Evolutionary conservation across 2,329 filamentous ascomycete species (phyloP).

Genomic region (Aureobasidium mangrovei): DNA sequence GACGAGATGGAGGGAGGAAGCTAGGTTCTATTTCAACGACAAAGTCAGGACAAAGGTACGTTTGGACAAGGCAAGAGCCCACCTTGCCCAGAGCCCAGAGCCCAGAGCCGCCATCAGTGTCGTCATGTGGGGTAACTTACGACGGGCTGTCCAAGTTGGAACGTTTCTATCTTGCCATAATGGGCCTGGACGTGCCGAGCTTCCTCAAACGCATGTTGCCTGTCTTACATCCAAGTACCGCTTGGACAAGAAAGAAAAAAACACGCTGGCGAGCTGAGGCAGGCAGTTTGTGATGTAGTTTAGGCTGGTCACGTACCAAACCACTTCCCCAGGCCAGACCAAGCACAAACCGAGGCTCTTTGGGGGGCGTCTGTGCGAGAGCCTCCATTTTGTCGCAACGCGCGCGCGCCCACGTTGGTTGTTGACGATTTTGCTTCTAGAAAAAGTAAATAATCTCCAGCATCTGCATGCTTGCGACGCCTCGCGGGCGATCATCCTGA

Average conservation of each 20-base stretch:
- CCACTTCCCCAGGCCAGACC: constrained; percentile 3
- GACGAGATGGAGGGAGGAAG: background rate
- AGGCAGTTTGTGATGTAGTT: background rate
- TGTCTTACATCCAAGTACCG: background rate
- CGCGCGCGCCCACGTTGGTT: background rate
- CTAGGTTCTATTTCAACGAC: background rate
- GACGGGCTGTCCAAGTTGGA: background rate
- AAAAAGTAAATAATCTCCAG: constrained; percentile 7
- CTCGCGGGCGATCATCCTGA: background rate
- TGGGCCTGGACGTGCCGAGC: background rate
- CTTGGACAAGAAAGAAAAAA: too few relatives aligned
- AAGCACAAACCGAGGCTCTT: background rate
- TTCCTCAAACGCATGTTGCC: background rate
- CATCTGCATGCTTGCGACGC: constrained; percentile 5
- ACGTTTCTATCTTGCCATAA: background rate
- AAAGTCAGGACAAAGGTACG: constrained; percentile 5
- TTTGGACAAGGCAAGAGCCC: constrained; percentile 3
- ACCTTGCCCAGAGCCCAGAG: background rate
- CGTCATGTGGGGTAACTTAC: background rate
- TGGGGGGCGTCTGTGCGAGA: background rate
- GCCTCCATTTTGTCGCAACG: too few relatives aligned
- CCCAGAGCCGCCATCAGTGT: background rate
- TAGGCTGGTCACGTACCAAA: background rate
- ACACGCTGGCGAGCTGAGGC: background rate
- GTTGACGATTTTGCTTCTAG: constrained; percentile 6